Evolutionary conservation across 1,284 basidiomycete genomes (phyloP).

Genomic region (Ceratobasidium sp.): DNA sequence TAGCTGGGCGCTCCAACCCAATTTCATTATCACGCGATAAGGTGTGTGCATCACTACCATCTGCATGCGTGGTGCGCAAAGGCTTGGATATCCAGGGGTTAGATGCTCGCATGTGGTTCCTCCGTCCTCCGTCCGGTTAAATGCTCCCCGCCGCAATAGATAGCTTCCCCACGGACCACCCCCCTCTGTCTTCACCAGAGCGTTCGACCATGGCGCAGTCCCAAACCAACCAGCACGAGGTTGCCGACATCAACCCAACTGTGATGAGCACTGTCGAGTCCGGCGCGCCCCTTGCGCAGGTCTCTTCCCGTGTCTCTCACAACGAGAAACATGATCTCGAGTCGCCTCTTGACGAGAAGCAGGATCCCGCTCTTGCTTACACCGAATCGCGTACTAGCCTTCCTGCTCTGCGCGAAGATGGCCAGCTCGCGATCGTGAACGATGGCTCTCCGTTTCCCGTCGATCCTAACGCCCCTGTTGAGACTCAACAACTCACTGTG

Average conservation of each 20-base stretch:
- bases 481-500: constrained; percentile 70
- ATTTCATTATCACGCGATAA: constrained; percentile 24
- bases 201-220: constrained; percentile 32
- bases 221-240: constrained; percentile 20
- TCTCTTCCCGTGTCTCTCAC: constrained; percentile 33
- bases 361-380: constrained; percentile 30
- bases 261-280: constrained; percentile 43
- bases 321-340: constrained; percentile 37
- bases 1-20: constrained; percentile 19
- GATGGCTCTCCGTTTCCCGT: constrained; percentile 65
- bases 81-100: constrained; percentile 23
- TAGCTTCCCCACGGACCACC: constrained; percentile 30
- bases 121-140: neutral
- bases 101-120: constrained; percentile 26
- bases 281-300: constrained; percentile 40
- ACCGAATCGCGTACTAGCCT: constrained; percentile 21
- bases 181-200: constrained; percentile 34
- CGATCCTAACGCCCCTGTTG: constrained; percentile 64
- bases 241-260: constrained; percentile 36
- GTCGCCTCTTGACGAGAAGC: constrained; percentile 34
- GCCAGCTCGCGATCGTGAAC: constrained; percentile 31
- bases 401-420: constrained; percentile 16
- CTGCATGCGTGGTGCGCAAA: constrained; percentile 35
- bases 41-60: neutral
- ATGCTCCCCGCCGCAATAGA: neutral